Evolutionary conservation across 306 rosid species (phyloP), one percentile per base, ranked within the genome.

Genomic region (Senna tora): DNA sequence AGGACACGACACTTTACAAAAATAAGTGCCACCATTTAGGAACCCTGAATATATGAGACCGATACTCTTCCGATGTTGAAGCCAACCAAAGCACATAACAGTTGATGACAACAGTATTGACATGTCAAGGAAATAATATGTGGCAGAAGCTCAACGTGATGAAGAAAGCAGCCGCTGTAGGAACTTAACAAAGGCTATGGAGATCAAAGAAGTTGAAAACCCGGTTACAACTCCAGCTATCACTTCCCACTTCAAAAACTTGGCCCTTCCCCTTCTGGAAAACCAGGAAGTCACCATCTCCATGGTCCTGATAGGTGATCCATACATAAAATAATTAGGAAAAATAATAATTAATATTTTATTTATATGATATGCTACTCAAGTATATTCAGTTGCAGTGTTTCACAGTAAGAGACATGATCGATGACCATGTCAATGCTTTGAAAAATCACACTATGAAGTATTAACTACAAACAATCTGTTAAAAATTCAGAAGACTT

Each of bases 181-280:
- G 72, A 89, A 10, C 78, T 53, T 72, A 46, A 89, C 1, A 59
- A 87, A 67, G 84, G 72, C 43, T 45, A 91, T 78, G 41, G 91
- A 80, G 87, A 93, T 83, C 82, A 93, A 75, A 19, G 97, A 86
- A 66, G 90, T 86, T 38, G 82, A 80, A 60, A 89, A 87, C 53
- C 98, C 97, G 59, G 85, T 5, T 41, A 87, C 15, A 36, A 87
- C 66, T 74, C 98, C 97, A 32, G 81, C 84, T 47, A 83, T 13
- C 64, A 83, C 68, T 62, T 86, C 98, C 97, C 93, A 91, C 83
- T 84, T 85, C 96, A 85, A 90, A 76, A 66, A 75, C 58, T 45
- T 75, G 17, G 53, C 62, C 79, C 70, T 81, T 77, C 78, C 76
- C 76, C 19, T 53, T 62, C 73, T 53, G 13, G 85, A 28, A 75